These are phyloP conservation scores for Cercophora newfieldiana DNA, from an alignment of 495 filamentous ascomycete species.

Conservation along the genomic window DNA sequence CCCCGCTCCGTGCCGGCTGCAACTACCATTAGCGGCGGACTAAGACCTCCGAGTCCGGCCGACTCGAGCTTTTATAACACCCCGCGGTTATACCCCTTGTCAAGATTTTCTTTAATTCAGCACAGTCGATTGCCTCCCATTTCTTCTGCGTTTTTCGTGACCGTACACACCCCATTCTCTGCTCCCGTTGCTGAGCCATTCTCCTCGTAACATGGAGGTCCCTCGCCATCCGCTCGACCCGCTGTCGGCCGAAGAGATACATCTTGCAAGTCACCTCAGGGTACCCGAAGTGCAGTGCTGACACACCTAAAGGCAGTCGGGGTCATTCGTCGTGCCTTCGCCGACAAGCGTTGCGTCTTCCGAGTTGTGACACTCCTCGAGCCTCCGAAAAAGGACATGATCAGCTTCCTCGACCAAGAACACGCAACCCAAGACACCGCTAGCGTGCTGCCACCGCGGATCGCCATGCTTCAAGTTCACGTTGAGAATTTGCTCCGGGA, in stretches of 20 bases:
- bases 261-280: neutral
- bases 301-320: neutral
- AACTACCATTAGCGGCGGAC: neutral
- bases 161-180: too few relatives aligned
- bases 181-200: neutral
- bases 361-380: slow-evolving; percentile 63
- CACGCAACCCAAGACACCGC: neutral
- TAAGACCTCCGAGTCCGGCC: neutral
- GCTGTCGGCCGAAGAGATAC: neutral
- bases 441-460: slow-evolving; percentile 41
- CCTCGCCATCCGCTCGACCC: neutral
- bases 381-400: slow-evolving; percentile 56
- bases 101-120: neutral
- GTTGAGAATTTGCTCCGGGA: slow-evolving; percentile 49
- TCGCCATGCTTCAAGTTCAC: slow-evolving; percentile 26
- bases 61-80: neutral
- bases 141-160: too few relatives aligned
- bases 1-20: neutral
- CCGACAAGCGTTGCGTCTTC: slow-evolving; percentile 53
- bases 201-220: neutral
- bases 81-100: neutral
- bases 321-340: neutral
- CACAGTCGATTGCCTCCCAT: too few relatives aligned
- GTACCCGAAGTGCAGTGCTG: neutral
- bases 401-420: slow-evolving; percentile 42